Conservation (phyloP, 148 eudicot genomes). For the Silene conica region DNA sequence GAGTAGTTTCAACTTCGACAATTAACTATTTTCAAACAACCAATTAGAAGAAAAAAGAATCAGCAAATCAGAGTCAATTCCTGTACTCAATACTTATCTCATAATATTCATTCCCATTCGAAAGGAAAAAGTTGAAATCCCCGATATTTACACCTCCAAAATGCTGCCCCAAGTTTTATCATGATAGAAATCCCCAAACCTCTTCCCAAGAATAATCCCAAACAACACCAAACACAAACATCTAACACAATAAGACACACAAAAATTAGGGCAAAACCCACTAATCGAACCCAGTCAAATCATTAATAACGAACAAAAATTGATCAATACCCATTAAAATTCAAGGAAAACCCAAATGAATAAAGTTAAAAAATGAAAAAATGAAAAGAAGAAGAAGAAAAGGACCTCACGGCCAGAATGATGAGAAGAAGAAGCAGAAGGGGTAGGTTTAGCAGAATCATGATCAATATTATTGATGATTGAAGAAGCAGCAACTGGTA, state of each 20-base stretch:
- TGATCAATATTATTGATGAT: slow-evolving; percentile 16
- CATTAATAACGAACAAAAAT: not conserved
- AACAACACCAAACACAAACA: too few relatives aligned
- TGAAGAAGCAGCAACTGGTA: slow-evolving; percentile 56
- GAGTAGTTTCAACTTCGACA: not conserved
- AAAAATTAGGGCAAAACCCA: slow-evolving; percentile 8
- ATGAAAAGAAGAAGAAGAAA: too few relatives aligned
- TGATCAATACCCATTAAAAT: slow-evolving; percentile 15
- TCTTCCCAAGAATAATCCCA: too few relatives aligned
- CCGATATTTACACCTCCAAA: not conserved
- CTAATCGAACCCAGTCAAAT: not conserved
- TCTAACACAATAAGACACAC: too few relatives aligned
- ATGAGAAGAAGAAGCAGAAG: slow-evolving; percentile 61
- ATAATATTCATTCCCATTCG: not conserved
- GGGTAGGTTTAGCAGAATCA: slow-evolving; percentile 56
- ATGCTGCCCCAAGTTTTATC: not conserved
- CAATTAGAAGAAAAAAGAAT: not conserved
- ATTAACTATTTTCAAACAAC: not conserved
- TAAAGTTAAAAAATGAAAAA: not conserved
- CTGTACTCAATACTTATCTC: too few relatives aligned
- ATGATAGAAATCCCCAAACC: not conserved
- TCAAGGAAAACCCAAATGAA: slow-evolving; percentile 14
- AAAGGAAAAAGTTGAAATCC: not conserved
- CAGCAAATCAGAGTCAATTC: too few relatives aligned
- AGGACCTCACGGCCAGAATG: slow-evolving; percentile 78